Evolutionary conservation across 83 land plant species (phyloP).

Genomic region (Thuja plicata): DNA sequence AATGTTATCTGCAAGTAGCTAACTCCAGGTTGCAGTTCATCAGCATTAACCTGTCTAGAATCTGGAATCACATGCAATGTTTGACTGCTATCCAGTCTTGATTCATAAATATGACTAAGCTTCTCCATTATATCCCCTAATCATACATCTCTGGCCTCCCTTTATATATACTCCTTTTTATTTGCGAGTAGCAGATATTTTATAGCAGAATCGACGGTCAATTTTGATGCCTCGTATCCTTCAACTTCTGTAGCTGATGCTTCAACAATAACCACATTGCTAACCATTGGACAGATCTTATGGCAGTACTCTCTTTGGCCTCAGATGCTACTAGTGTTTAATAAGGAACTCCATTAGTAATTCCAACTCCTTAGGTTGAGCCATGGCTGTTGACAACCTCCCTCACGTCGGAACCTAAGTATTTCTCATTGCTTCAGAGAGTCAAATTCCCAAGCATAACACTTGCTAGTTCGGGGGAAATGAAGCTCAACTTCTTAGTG

Average conservation of each 20-base stretch:
- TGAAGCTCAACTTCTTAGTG: too few relatives aligned
- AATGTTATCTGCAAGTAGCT: constrained; percentile 97
- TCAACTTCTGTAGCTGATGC: constrained; percentile 98
- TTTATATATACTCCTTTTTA: constrained; percentile 90
- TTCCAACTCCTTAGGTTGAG: too few relatives aligned
- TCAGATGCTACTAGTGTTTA: too few relatives aligned
- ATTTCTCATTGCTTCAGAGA: too few relatives aligned
- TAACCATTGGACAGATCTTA: constrained; percentile 99
- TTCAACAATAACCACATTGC: constrained; percentile 70
- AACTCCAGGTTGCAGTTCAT: constrained; percentile 82
- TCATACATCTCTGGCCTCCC: constrained; percentile 95
- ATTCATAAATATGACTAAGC: constrained; percentile 92
- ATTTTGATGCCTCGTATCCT: constrained; percentile 98
- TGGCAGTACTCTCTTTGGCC: too few relatives aligned
- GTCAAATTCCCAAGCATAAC: too few relatives aligned
- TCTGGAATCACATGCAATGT: constrained; percentile 93
- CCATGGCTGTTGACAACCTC: too few relatives aligned
- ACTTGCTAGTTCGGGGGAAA: too few relatives aligned
- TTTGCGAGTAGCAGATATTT: constrained; percentile 98
- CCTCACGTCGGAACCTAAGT: too few relatives aligned
- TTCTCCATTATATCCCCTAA: constrained; percentile 98
- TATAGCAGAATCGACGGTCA: constrained; percentile 98
- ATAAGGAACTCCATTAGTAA: too few relatives aligned
- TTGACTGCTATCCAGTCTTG: constrained; percentile 75
- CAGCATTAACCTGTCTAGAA: constrained; percentile 96